Conservation (phyloP, 2,329 filamentous ascomycete species). For the Fusarium sp. region DNA sequence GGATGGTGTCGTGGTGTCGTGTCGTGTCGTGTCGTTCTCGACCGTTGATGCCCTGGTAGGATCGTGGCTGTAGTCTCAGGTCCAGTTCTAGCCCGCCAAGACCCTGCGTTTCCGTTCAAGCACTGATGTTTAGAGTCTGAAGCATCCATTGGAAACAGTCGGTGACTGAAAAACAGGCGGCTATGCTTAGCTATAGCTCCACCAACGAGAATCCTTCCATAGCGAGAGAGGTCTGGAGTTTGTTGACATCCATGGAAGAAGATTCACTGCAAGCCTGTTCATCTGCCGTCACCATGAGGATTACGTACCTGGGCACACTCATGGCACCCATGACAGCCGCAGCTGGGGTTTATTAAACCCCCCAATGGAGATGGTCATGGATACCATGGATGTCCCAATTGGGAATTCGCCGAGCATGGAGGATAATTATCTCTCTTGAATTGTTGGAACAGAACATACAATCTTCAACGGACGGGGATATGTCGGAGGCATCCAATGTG, state of each 20-base stretch:
- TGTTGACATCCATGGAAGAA: background rate
- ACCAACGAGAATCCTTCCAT: background rate
- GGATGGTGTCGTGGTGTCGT: too few species aligned
- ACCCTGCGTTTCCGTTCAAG: background rate
- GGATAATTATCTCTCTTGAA: background rate
- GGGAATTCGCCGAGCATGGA: background rate
- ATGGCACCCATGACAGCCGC: background rate
- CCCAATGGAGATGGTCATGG: background rate
- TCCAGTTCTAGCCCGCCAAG: background rate
- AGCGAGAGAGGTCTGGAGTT: background rate
- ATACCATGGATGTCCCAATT: background rate
- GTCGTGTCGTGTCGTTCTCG: background rate
- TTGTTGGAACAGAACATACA: background rate
- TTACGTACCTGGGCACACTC: background rate
- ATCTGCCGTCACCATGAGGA: background rate
- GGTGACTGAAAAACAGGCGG: slow-evolving; percentile 11
- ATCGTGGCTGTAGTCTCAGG: background rate
- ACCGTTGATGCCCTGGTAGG: background rate
- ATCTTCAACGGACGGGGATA: slow-evolving; percentile 17
- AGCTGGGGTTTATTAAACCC: background rate
- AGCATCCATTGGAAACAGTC: slow-evolving; percentile 14
- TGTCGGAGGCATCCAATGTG: slow-evolving; percentile 14
- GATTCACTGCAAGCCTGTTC: background rate
- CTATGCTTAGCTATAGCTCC: background rate
- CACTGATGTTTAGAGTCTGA: slow-evolving; percentile 3